These are phyloP conservation scores for Claviceps arundinis DNA, from an alignment of 2,329 filamentous ascomycete genomes.

Conservation along the genomic window DNA sequence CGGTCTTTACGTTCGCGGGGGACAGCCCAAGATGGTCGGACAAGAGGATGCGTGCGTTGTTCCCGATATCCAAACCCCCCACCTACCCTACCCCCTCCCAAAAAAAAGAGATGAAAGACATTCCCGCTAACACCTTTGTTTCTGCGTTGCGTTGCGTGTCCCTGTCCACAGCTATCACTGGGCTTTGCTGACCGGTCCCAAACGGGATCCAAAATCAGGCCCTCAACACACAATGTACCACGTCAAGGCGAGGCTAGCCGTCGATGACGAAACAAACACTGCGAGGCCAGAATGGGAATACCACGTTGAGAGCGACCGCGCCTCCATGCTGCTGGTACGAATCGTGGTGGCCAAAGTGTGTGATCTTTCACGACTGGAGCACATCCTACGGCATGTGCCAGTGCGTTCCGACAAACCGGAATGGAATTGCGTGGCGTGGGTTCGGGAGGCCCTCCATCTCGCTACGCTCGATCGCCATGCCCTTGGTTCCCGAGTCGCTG, in stretches of 20 bases:
- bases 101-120: background rate
- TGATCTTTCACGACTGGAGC: slow-evolving; percentile 3
- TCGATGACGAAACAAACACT: slow-evolving; percentile 2
- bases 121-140: background rate
- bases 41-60: slow-evolving; percentile 5
- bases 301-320: slow-evolving; percentile 2
- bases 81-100: background rate
- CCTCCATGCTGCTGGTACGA: slow-evolving; percentile 4
- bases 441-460: slow-evolving; percentile 4
- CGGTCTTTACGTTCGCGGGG: slow-evolving; percentile 6
- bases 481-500: slow-evolving; percentile 1
- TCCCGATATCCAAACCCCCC: background rate
- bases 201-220: slow-evolving; percentile 1
- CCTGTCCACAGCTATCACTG: slow-evolving; percentile 4
- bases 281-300: slow-evolving; percentile 6
- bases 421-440: slow-evolving; percentile 6
- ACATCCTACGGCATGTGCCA: slow-evolving; percentile 2
- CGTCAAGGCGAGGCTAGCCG: slow-evolving; percentile 3
- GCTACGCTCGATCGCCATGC: background rate
- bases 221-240: slow-evolving; percentile 6
- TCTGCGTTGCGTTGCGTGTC: no score
- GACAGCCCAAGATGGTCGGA: slow-evolving; percentile 3
- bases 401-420: slow-evolving; percentile 1
- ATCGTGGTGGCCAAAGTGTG: slow-evolving; percentile 4
- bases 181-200: slow-evolving; percentile 5